phyloP scores from a whole-genome alignment of 495 filamentous ascomycete genomes.

The Penicillium simplicissimum region DNA sequence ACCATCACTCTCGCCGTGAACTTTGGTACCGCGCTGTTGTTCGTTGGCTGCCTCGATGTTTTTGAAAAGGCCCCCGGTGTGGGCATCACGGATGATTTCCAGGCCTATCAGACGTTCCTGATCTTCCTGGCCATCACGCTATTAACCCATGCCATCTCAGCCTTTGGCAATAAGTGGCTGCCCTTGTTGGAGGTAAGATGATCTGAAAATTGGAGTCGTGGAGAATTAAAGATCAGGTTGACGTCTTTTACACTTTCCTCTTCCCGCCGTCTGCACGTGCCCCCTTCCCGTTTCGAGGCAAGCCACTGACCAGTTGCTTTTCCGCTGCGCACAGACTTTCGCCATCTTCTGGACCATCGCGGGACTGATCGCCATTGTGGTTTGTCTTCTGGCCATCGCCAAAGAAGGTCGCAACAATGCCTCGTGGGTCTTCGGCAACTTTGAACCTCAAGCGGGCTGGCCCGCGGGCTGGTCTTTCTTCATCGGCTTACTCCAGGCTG shows the following conservation, averaged over 20 bases:
- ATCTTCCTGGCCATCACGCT: conserved; percentile 61
- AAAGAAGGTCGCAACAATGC: conserved; percentile 44
- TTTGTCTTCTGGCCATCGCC: conserved; percentile 55
- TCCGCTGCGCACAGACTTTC: conserved; percentile 50
- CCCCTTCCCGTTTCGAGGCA: conserved; percentile 32
- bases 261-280: conserved; percentile 6
- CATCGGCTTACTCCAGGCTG: conserved; percentile 56
- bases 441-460: conserved; percentile 55
- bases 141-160: conserved; percentile 34
- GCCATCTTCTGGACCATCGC: conserved; percentile 62
- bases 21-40: conserved; percentile 31
- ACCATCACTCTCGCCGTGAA: conserved; percentile 44
- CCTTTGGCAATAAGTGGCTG: conserved; percentile 32
- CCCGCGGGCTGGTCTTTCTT: conserved; percentile 59
- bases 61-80: conserved; percentile 43
- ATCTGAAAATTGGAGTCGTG: conserved; percentile 12
- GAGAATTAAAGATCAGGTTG: not conserved
- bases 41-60: conserved; percentile 28
- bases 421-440: conserved; percentile 59
- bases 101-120: conserved; percentile 49
- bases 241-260: not conserved
- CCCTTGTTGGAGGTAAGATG: conserved; percentile 51
- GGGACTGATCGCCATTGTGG: conserved; percentile 55
- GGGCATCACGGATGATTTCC: conserved; percentile 28
- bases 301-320: conserved; percentile 40